Conservation (phyloP, 2,329 filamentous ascomycete species). For the Penicillium crustosum region DNA sequence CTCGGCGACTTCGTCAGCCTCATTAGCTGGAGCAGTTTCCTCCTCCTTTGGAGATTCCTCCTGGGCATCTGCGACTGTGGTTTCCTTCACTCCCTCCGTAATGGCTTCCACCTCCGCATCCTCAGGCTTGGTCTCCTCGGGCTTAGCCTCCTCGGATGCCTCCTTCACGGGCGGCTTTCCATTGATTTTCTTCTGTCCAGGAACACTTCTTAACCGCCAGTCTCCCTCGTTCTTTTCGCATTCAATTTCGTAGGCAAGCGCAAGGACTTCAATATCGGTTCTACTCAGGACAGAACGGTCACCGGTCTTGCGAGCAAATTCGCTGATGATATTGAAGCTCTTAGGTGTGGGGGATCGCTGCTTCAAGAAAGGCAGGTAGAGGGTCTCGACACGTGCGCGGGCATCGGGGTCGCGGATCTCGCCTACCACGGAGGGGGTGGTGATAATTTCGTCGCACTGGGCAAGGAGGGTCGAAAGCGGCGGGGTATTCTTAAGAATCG, state of each 20-base stretch:
- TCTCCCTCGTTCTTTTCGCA: slow-evolving; percentile 86
- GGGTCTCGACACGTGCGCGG: slow-evolving; percentile 75
- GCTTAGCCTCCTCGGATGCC: slow-evolving; percentile 33
- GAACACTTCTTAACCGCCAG: slow-evolving; percentile 76
- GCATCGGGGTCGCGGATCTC: slow-evolving; percentile 87
- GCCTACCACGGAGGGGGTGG: slow-evolving; percentile 78
- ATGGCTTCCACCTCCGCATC: slow-evolving; percentile 31
- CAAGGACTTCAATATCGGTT: slow-evolving; percentile 85
- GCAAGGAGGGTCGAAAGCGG: slow-evolving; percentile 76
- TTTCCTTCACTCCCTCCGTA: slow-evolving; percentile 29
- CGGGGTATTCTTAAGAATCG: slow-evolving; percentile 90
- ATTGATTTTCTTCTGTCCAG: slow-evolving; percentile 76
- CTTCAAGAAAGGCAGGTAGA: slow-evolving; percentile 80
- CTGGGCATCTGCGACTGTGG: slow-evolving; percentile 28
- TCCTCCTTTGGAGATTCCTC: slow-evolving; percentile 27
- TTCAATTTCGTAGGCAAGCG: slow-evolving; percentile 91
- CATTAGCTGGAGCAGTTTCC: slow-evolving; percentile 15
- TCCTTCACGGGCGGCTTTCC: slow-evolving; percentile 60
- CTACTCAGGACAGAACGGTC: slow-evolving; percentile 84
- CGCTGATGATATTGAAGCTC: slow-evolving; percentile 75
- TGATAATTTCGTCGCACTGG: slow-evolving; percentile 74
- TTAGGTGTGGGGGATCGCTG: slow-evolving; percentile 71
- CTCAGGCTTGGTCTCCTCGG: slow-evolving; percentile 30
- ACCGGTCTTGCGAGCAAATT: slow-evolving; percentile 86
- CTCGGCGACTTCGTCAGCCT: slow-evolving; percentile 26